These are phyloP conservation scores for Antrodiella citrinella DNA, from an alignment of 768 basidiomycete species.

Conservation along the genomic window DNA sequence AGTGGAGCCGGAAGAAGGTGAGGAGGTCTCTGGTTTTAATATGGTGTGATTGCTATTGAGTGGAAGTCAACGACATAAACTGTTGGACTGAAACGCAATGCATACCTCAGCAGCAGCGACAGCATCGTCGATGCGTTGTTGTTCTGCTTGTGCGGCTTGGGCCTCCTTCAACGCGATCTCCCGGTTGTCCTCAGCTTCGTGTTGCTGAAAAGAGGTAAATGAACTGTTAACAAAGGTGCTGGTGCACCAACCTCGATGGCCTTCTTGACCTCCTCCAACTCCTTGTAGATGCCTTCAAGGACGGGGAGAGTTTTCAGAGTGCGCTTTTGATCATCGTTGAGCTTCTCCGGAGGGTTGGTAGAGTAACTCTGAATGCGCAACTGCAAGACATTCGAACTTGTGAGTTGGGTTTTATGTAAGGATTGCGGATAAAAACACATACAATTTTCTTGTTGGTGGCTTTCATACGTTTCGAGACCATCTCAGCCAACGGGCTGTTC, in stretches of 20 bases:
- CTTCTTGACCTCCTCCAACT: constrained; percentile 78
- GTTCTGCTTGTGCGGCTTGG: constrained; percentile 50
- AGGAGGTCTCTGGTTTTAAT: constrained; percentile 44
- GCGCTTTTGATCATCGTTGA: constrained; percentile 85
- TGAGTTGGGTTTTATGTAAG: too few species aligned
- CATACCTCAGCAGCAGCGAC: constrained; percentile 54
- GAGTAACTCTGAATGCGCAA: constrained; percentile 68
- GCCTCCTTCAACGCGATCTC: constrained; percentile 46
- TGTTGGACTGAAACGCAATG: too few species aligned
- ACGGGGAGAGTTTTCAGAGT: constrained; percentile 63
- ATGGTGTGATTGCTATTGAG: constrained; percentile 33
- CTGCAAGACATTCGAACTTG: constrained; percentile 43
- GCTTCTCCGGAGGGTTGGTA: constrained; percentile 54
- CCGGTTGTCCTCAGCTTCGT: constrained; percentile 56
- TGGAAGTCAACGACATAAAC: too few species aligned
- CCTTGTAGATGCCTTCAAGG: constrained; percentile 73
- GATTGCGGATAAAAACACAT: constrained; percentile 24
- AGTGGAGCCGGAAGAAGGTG: constrained; percentile 50
- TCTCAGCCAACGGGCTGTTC: constrained; percentile 65
- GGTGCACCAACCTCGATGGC: constrained; percentile 59
- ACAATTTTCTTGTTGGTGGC: constrained; percentile 81
- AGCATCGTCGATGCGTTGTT: constrained; percentile 45
- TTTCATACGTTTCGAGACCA: constrained; percentile 73
- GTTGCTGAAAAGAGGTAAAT: constrained; percentile 30
- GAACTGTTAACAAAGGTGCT: neutral